phyloP scores from a whole-genome alignment of 306 rosid genomes.

The Sicyos baderoa region DNA sequence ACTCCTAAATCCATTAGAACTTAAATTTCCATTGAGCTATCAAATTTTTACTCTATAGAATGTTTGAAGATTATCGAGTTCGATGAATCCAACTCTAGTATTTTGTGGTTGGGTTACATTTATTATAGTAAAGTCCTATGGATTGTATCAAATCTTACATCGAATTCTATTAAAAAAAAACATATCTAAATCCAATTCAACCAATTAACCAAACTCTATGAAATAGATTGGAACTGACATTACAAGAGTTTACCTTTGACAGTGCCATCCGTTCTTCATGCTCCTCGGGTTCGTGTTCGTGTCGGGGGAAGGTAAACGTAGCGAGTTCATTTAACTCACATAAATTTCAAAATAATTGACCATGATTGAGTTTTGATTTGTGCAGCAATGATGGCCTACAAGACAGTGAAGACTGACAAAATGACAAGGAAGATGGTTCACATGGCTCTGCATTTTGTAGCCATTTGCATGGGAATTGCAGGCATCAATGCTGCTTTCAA shows the following conservation, averaged over 20 bases:
- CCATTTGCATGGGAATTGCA: constrained; percentile 43
- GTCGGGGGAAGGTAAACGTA: constrained; percentile 56
- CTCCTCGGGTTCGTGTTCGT: constrained; percentile 51
- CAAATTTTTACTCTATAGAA: no score
- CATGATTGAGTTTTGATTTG: constrained; percentile 8
- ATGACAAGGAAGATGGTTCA: constrained; percentile 38
- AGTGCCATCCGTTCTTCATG: constrained; percentile 91
- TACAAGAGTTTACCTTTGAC: constrained; percentile 6
- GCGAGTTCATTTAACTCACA: neutral
- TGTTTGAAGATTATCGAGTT: no score
- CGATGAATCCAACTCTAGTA: no score
- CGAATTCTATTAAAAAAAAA: no score
- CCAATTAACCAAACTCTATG: neutral
- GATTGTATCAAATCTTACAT: neutral
- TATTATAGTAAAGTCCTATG: no score
- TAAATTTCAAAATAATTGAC: neutral
- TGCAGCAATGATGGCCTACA: constrained; percentile 72
- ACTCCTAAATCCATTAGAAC: no score
- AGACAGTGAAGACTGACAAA: constrained; percentile 32
- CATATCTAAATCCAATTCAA: neutral
- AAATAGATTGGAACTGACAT: neutral
- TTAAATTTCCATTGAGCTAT: neutral
- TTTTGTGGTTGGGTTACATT: neutral
- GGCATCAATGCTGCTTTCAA: constrained; percentile 72
- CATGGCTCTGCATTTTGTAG: constrained; percentile 43